phyloP scores from a whole-genome alignment of 495 filamentous ascomycete genomes.

The Aspergillus ellipticus region DNA sequence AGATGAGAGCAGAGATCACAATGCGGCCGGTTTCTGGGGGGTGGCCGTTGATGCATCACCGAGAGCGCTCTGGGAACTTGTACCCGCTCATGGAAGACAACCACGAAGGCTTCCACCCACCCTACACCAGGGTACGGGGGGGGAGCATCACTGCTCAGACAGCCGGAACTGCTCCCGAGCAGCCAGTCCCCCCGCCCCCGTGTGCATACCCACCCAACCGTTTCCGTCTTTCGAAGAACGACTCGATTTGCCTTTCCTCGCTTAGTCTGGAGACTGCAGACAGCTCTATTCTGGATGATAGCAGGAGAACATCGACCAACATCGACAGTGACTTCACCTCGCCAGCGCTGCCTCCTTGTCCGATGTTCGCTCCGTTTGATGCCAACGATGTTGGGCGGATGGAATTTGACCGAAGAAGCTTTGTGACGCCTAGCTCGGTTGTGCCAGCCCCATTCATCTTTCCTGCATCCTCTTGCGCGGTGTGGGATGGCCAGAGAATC shows the following conservation, averaged over 20 bases:
- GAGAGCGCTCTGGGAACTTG: slow-evolving; percentile 21
- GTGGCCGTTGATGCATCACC: slow-evolving; percentile 26
- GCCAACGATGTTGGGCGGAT: slow-evolving; percentile 42
- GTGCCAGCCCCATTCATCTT: slow-evolving; percentile 30
- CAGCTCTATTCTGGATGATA: slow-evolving; percentile 48
- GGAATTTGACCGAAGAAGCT: slow-evolving; percentile 30
- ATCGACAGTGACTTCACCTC: slow-evolving; percentile 30
- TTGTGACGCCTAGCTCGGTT: slow-evolving; percentile 19
- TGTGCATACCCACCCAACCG: slow-evolving; percentile 33
- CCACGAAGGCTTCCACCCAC: slow-evolving; percentile 23
- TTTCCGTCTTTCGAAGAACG: slow-evolving; percentile 38
- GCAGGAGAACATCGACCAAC: slow-evolving; percentile 23
- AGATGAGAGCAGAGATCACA: slow-evolving; percentile 21
- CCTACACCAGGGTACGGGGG: slow-evolving; percentile 27
- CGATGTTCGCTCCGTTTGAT: slow-evolving; percentile 39
- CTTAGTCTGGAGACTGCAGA: slow-evolving; percentile 46
- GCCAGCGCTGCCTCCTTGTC: slow-evolving; percentile 34
- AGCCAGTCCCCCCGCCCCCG: slow-evolving; percentile 45
- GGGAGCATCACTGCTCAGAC: slow-evolving; percentile 40
- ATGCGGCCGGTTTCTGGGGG: slow-evolving; percentile 33
- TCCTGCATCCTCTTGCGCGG: slow-evolving; percentile 26
- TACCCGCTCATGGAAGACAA: slow-evolving; percentile 27
- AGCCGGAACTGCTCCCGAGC: slow-evolving; percentile 36
- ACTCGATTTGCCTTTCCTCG: slow-evolving; percentile 40
- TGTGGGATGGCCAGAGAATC: slow-evolving; percentile 20